Evolutionary conservation across 2,329 filamentous ascomycete genomes (phyloP).

Genomic region (Emericellopsis cladophorae): DNA sequence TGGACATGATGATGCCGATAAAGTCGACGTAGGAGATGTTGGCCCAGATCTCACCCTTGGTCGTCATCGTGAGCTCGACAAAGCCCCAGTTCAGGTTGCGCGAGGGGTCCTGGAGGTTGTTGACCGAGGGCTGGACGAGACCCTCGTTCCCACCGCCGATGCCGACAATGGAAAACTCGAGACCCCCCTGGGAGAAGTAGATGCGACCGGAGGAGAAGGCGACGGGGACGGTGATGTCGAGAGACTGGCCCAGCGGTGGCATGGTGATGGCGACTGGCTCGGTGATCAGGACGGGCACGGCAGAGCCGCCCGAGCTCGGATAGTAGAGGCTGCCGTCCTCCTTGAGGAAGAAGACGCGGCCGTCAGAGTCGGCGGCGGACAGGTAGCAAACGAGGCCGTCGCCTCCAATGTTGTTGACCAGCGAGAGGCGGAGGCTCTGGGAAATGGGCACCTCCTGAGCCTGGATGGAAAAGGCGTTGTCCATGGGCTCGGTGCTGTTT

Average conservation of each 20-base stretch:
- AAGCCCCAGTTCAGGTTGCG: conserved; percentile 34
- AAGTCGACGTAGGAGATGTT: conserved; percentile 41
- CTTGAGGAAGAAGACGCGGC: conserved; percentile 27
- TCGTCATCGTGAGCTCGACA: conserved; percentile 32
- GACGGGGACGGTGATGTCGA: conserved; percentile 24
- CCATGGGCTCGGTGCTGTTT: conserved; percentile 19
- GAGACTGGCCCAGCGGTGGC: conserved; percentile 19
- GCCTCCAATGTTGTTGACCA: conserved; percentile 29
- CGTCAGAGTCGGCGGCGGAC: conserved; percentile 25
- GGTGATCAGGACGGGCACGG: conserved; percentile 19
- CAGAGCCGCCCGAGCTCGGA: conserved; percentile 22
- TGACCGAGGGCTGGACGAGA: conserved; percentile 35
- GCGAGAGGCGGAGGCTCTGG: conserved; percentile 12
- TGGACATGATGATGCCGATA: conserved; percentile 35
- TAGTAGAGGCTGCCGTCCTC: conserved; percentile 27
- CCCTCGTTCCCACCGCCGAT: conserved; percentile 14
- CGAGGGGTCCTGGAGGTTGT: conserved; percentile 28
- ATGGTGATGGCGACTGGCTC: conserved; percentile 30
- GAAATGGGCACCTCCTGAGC: conserved; percentile 2
- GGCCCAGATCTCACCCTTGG: conserved; percentile 23
- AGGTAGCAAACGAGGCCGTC: conserved; percentile 30
- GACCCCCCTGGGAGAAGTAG: conserved; percentile 28
- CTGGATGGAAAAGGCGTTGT: conserved; percentile 1
- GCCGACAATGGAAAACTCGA: conserved; percentile 28
- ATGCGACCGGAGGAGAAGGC: conserved; percentile 27